Evolutionary conservation across 345 rosid genomes (phyloP).

Genomic region (Noccaea caerulescens): DNA sequence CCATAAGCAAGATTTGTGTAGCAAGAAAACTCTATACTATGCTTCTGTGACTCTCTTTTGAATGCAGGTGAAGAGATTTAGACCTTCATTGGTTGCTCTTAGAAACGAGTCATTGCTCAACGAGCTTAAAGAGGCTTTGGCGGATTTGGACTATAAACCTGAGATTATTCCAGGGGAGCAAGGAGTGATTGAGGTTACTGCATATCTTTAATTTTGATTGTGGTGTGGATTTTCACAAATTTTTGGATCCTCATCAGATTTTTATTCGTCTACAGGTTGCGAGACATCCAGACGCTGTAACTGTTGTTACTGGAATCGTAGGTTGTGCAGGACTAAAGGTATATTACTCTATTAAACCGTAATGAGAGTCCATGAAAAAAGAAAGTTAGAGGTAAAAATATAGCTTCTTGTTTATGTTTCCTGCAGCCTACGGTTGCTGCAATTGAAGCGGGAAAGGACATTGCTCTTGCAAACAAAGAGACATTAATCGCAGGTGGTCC

Average conservation of each 20-base stretch:
- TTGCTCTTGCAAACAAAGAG: slow-evolving; percentile 96
- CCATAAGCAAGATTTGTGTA: not conserved
- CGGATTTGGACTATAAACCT: slow-evolving; percentile 77
- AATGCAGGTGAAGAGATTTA: slow-evolving; percentile 78
- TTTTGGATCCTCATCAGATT: not conserved
- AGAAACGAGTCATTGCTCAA: slow-evolving; percentile 70
- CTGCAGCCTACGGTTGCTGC: slow-evolving; percentile 94
- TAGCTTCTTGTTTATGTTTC: slow-evolving; percentile 1
- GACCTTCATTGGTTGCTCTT: slow-evolving; percentile 82
- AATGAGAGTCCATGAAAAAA: not conserved
- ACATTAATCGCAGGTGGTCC: slow-evolving; percentile 97
- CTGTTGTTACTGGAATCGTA: slow-evolving; percentile 92
- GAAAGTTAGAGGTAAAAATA: not conserved
- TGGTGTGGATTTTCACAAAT: not conserved
- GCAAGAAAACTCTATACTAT: slow-evolving; percentile 1
- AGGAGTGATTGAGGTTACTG: slow-evolving; percentile 77
- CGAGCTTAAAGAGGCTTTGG: slow-evolving; percentile 87
- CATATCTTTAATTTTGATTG: slow-evolving; percentile 9
- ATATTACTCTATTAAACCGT: slow-evolving; percentile 1
- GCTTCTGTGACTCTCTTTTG: slow-evolving; percentile 21
- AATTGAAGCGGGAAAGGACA: slow-evolving; percentile 94
- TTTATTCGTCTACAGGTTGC: slow-evolving; percentile 67
- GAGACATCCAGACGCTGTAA: slow-evolving; percentile 88
- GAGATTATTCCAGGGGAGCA: slow-evolving; percentile 94
- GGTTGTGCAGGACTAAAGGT: slow-evolving; percentile 99